phyloP scores from a whole-genome alignment of 305 asterid species.

The Rubia balearica region DNA sequence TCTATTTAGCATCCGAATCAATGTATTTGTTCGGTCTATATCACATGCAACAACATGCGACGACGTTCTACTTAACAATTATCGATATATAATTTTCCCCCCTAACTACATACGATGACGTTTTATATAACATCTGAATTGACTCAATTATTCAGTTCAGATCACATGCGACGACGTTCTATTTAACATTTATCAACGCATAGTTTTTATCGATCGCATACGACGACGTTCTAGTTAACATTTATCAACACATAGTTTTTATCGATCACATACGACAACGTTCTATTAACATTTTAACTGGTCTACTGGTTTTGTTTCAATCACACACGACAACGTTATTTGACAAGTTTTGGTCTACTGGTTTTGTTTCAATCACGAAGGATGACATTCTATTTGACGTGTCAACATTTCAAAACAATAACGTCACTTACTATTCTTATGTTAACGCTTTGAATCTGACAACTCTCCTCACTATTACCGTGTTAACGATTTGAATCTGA shows the following conservation, averaged over 20 bases:
- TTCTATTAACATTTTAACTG: neutral
- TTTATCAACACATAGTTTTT: neutral
- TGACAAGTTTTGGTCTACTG: neutral
- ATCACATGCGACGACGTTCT: neutral
- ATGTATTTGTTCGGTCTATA: too few relatives aligned
- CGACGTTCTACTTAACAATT: too few relatives aligned
- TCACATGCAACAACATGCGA: neutral
- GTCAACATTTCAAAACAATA: too few relatives aligned
- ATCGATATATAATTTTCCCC: too few relatives aligned
- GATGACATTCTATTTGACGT: too few relatives aligned
- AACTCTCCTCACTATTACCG: too few relatives aligned
- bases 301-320: neutral
- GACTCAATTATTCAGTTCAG: neutral
- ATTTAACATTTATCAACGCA: neutral
- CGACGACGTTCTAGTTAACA: neutral
- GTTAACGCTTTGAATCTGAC: too few relatives aligned
- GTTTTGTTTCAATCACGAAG: too few relatives aligned
- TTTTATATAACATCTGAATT: neutral
- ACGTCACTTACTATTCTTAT: too few relatives aligned
- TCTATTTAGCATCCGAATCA: neutral
- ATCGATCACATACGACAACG: neutral
- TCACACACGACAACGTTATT: neutral
- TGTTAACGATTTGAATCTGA: too few relatives aligned
- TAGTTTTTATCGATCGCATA: too few relatives aligned
- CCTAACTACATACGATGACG: neutral